These are phyloP conservation scores for Boechera stricta DNA, from an alignment of 345 rosid species.

Conservation along the genomic window DNA sequence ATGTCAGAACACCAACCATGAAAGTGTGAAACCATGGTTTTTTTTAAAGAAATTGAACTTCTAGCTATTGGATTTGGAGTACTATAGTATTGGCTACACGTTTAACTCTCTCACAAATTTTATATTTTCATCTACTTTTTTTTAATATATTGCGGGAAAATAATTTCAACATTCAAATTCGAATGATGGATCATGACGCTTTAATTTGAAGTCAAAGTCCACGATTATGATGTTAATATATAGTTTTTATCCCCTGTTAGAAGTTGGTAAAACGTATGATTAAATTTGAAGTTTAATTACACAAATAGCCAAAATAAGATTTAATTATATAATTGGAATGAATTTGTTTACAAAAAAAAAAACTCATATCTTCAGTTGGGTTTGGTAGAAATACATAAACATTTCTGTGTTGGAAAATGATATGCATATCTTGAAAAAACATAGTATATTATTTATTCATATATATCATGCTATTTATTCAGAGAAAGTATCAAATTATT, in stretches of 20 bases:
- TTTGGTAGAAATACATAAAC: too few species aligned
- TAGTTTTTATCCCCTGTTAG: neutral
- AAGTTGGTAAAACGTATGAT: neutral
- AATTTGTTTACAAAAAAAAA: too few species aligned
- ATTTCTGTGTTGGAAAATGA: too few species aligned
- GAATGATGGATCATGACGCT: conserved; percentile 4
- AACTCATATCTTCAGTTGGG: too few species aligned
- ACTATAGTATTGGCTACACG: conserved; percentile 10
- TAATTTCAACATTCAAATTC: neutral
- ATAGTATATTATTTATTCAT: too few species aligned
- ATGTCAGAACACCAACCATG: conserved; percentile 15
- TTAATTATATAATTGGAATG: neutral
- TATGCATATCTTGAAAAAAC: too few species aligned
- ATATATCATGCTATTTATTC: too few species aligned
- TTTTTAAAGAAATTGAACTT: neutral
- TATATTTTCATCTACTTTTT: neutral
- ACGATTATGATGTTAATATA: neutral
- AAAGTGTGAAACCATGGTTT: conserved; percentile 2
- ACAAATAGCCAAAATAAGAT: neutral
- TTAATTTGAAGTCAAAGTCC: neutral
- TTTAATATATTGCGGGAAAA: neutral
- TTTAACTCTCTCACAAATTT: neutral
- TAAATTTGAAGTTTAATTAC: neutral
- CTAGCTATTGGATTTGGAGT: neutral
- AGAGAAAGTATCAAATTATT: too few species aligned